These are phyloP conservation scores for Canavalia gladiata DNA, from an alignment of 306 rosid species.

Conservation along the genomic window DNA sequence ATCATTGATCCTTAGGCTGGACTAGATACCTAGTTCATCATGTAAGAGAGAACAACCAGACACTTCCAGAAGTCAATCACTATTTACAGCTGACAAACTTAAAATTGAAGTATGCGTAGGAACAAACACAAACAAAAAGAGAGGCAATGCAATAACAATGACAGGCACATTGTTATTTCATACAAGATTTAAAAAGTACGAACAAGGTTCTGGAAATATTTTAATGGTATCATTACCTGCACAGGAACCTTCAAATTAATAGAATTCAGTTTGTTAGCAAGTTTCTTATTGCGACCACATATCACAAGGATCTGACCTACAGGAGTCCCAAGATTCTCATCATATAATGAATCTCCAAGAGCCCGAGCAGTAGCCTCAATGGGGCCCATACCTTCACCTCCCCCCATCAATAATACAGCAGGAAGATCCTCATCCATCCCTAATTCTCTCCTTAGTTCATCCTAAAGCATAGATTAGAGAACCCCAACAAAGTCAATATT, in stretches of 20 bases:
- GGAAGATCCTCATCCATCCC: constrained; percentile 99
- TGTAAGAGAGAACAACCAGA: background rate
- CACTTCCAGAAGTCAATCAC: background rate
- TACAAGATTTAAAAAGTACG: background rate
- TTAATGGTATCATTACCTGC: constrained; percentile 64
- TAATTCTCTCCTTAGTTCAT: constrained; percentile 74
- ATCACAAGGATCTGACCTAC: constrained; percentile 90
- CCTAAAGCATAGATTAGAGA: constrained; percentile 53
- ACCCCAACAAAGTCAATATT: constrained; percentile 36
- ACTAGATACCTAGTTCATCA: background rate
- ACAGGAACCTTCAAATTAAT: constrained; percentile 91
- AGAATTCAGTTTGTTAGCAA: constrained; percentile 70
- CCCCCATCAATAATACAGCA: constrained; percentile 95
- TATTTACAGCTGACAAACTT: constrained; percentile 2
- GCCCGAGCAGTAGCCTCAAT: constrained; percentile 97
- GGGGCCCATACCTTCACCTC: constrained; percentile 99
- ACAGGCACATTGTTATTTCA: background rate
- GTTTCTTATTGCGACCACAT: constrained; percentile 95
- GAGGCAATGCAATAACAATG: background rate
- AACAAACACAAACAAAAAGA: background rate
- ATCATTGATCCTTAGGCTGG: background rate
- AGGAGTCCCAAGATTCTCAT: constrained; percentile 75
- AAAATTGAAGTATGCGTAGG: constrained; percentile 10
- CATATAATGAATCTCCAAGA: constrained; percentile 74
- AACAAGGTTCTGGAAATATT: constrained; percentile 23